These are phyloP conservation scores for Phytopythium cucurbitacearum DNA, from an alignment of 352 stramenopile species.

Conservation along the genomic window DNA sequence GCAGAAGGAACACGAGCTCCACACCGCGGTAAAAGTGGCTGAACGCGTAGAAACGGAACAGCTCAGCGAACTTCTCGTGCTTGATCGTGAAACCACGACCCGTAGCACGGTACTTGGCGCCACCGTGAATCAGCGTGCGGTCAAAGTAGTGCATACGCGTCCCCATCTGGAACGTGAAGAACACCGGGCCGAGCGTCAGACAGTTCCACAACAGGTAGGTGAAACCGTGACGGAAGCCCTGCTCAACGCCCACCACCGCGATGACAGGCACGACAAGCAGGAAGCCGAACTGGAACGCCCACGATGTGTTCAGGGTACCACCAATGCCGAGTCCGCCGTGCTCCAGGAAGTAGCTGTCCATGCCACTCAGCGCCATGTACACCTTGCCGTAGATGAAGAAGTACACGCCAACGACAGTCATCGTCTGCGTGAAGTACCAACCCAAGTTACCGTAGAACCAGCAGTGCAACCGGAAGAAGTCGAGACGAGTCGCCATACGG, in stretches of 20 bases:
- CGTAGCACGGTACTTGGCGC: slow-evolving; percentile 97
- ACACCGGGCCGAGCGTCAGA: slow-evolving; percentile 96
- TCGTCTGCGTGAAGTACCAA: slow-evolving; percentile 97
- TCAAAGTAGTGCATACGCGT: slow-evolving; percentile 99
- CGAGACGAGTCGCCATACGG: slow-evolving; percentile 93
- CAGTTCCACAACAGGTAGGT: slow-evolving; percentile 94
- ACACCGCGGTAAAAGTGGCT: slow-evolving; percentile 98
- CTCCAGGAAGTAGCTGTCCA: slow-evolving; percentile 90
- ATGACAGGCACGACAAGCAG: slow-evolving; percentile 96
- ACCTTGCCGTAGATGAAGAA: slow-evolving; percentile 98
- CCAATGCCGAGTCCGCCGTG: slow-evolving; percentile 92
- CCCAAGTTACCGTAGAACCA: slow-evolving; percentile 99
- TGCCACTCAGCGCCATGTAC: slow-evolving; percentile 92
- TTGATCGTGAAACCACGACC: slow-evolving; percentile 98
- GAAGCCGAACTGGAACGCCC: slow-evolving; percentile 94
- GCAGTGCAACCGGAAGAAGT: slow-evolving; percentile 96
- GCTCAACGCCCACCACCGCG: slow-evolving; percentile 95
- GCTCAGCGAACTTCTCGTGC: slow-evolving; percentile 96
- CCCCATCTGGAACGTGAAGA: slow-evolving; percentile 99
- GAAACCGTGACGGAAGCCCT: slow-evolving; percentile 92
- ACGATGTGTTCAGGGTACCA: slow-evolving; percentile 95
- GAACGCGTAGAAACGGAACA: slow-evolving; percentile 97
- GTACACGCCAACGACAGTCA: slow-evolving; percentile 98
- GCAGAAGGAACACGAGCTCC: slow-evolving; percentile 87
- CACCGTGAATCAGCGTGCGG: slow-evolving; percentile 96